These are phyloP conservation scores for Umbelopsis vinacea DNA, from an alignment of 192 early-diverging fungal genomes.

Conservation along the genomic window DNA sequence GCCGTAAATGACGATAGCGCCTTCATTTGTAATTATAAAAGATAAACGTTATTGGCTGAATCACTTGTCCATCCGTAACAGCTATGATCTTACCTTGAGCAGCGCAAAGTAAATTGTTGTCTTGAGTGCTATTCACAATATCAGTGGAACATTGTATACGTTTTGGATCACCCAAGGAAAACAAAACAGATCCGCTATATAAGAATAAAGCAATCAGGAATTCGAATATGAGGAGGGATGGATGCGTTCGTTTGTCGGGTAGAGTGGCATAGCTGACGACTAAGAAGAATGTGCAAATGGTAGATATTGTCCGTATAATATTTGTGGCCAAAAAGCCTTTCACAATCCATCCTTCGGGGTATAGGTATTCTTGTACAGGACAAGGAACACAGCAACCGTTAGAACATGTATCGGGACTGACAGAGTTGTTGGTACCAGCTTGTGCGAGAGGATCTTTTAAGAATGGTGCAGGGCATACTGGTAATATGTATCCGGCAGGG, in stretches of 20 bases:
- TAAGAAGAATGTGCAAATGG: conserved; percentile 43
- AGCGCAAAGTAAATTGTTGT: conserved; percentile 51
- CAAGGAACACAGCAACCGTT: conserved; percentile 60
- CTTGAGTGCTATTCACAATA: conserved; percentile 47
- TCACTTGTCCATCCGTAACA: not conserved
- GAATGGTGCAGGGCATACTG: conserved; percentile 46
- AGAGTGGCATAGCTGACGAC: conserved; percentile 50
- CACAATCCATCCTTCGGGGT: conserved; percentile 41
- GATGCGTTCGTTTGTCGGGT: conserved; percentile 53
- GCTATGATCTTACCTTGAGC: conserved; percentile 45
- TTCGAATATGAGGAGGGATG: conserved; percentile 52
- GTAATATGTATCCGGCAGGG: conserved; percentile 23
- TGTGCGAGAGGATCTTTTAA: conserved; percentile 39
- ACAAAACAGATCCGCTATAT: conserved; percentile 50
- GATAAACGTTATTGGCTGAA: not conserved
- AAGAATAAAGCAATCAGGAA: conserved; percentile 52
- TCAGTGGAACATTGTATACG: conserved; percentile 47
- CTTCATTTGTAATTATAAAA: conserved; percentile 23
- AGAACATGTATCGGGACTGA: conserved; percentile 39
- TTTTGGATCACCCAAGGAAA: conserved; percentile 48
- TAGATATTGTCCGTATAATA: conserved; percentile 47
- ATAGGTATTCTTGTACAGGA: conserved; percentile 53
- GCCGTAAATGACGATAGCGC: conserved; percentile 52
- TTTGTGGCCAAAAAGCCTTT: conserved; percentile 49
- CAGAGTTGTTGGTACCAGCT: conserved; percentile 22